Evolutionary conservation across 441 rosid species (phyloP), one percentile per base, ranked within the genome.

Genomic region (Codiaeum variegatum): DNA sequence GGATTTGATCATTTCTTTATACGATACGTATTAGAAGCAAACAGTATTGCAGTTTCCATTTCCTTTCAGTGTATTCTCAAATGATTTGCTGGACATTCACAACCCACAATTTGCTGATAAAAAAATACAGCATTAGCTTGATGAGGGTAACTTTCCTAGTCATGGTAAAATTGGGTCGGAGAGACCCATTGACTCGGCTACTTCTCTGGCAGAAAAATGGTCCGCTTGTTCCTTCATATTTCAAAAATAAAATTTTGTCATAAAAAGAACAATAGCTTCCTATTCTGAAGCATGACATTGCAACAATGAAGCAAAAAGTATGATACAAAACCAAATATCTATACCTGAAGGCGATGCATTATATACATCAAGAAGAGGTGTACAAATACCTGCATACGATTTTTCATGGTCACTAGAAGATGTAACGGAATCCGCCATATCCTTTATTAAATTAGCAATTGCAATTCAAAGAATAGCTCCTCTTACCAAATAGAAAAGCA

Each of bases 331-430:
- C 15, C 44, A 62, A 36, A 61, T 32, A 72, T 64, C 18, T 75
- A 18, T 85, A 96, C 99, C 96, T 96, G 98, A 82, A 96, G 99
- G 78, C 84, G 90, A 78, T 96, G 99, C 86, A 96, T 44, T 77
- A 96, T 85, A 80, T 90, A 96, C 99, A 96, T 96, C 86, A 93
- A 80, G 88, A 96, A 96, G 73, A 93, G 92, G 75, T 93, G 98
- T 55, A 93, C 99, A 77, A 93, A 96, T 46, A 96, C 90, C 98
- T 93, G 94, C 81, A 82, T 28, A 73, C 66, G n/a, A 74, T 75
- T 56, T 69, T 61, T 67, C 66, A 59, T 7, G 18, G 54, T 77
- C 75, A 76, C 55, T 69, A 58, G 42, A 29, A 52, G 68, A 72
- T 49, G 66, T 42, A 34, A 34, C 59, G 23, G 31, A 56, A 69